Evolutionary conservation across 192 early-diverging fungal genomes (phyloP), one percentile per base, ranked within the genome.

Genomic region (Coemansia sp.): DNA sequence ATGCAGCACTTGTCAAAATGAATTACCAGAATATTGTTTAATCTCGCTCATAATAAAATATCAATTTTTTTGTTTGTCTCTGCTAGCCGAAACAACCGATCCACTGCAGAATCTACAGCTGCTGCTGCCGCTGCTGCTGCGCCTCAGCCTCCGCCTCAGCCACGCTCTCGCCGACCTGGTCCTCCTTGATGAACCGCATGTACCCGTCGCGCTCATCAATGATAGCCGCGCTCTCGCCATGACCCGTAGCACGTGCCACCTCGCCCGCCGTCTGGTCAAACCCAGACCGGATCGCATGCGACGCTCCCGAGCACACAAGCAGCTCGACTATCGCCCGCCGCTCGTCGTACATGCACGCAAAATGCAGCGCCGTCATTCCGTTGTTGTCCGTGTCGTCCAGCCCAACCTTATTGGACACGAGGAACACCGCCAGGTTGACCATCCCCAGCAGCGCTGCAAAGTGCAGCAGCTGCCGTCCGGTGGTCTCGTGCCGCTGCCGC

Each of bases 351-450:
- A 82, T 83, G 38, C 81, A 75, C 0, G 85, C 84, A 81, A 87
- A 86, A 62, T 91, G 87, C 47, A 91, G 59, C 8, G 89, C 83
- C 0, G 86, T 91, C 76, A 85, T 84, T 0, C 82, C 85, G 59
- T 84, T 87, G 61, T 80, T 73, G 57, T 91, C 89, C 14, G 63
- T 46, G 4, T 62, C 64, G 46, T 89, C 81, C n/a, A 84, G 21
- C 21, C 62, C 54, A 44, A 71, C 74, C 8, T 78, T 81, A 9
- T 79, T 59, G 18, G 58, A 60, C 7, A 82, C 50, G 17, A 89
- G 49, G 3, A 78, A 69, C 18, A 42, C 40, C 9, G 73, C 49
- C 46, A 91, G 55, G n/a, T 66, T 65, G 23, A 71, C 63, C 59
- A 83, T 83, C 3, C 84, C 78, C 55, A 87, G 61, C 45, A 88